These are phyloP conservation scores for Eruca vesicaria DNA, from an alignment of 441 rosid genomes.

Conservation along the genomic window DNA sequence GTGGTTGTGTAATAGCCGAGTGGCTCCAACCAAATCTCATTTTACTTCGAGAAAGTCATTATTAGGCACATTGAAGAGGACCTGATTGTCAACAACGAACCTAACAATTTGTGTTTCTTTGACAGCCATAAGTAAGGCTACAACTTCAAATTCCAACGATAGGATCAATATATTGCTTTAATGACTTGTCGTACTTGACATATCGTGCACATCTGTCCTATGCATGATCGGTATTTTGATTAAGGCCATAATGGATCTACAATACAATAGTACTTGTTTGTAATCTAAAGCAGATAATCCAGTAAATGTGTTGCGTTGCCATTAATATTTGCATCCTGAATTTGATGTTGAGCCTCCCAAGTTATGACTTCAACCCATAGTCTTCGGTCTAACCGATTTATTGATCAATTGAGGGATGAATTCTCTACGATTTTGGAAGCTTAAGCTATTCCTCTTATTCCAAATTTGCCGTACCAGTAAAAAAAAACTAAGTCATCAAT, in stretches of 20 bases:
- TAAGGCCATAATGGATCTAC: not conserved
- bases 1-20: not conserved
- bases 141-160: not conserved
- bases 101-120: too few relatives aligned
- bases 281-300: not conserved
- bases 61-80: too few relatives aligned
- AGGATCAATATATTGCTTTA: not conserved
- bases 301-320: not conserved
- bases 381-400: not conserved
- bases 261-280: not conserved
- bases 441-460: not conserved
- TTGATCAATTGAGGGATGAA: not conserved
- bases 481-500: not conserved
- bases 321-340: not conserved
- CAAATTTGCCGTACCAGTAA: not conserved
- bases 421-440: not conserved
- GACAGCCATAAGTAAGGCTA: too few relatives aligned
- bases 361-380: not conserved
- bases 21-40: not conserved
- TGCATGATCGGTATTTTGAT: not conserved
- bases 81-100: too few relatives aligned
- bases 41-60: too few relatives aligned
- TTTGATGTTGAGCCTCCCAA: not conserved
- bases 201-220: not conserved
- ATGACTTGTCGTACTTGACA: not conserved